Evolutionary conservation across 176 grass and related monocot species (phyloP), one percentile per base, ranked within the genome.

Genomic region (Phyllostachys edulis): DNA sequence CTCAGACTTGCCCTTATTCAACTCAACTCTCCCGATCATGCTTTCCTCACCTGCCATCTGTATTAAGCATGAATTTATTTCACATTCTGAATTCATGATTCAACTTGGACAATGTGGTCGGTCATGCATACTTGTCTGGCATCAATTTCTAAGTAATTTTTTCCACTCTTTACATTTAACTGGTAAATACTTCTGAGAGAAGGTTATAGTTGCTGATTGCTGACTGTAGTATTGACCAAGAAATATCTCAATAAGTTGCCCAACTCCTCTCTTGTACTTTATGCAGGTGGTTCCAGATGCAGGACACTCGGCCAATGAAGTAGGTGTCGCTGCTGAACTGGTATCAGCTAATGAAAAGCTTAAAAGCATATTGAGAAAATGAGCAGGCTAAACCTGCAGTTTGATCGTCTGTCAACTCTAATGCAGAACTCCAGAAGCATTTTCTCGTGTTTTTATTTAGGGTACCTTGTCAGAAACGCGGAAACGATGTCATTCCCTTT

Each of bases 281-380:
- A 75, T 84, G 80, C 81, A 99, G 97, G 87, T 99, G 57, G 90
- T 96, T 54, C 81, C 88, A 40, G 93, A 99, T 80, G 93, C 93
- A 40, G 97, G 97, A 3, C 97, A 99, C 79, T 99, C 97, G 39
- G 97, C 93, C 39, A 96, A 96, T 82, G 93, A 96, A 87, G 74
- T 81, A 68, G 90, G 91, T 38, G 81, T 85, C 7, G 41, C 90
- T 46, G 85, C 97, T 56, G 93, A 94, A 60, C 82, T 94, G 61
- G 92, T 96, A 54, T 80, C 91, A 47, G 90, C 93, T n/a, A 99
- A 92, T 42, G 93, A 92, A 45, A 92, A 88, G 73, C 89, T 96
- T 62, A 96, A 92, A 49, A 74, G 63, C 26, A 80, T 91, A 38
- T 60, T 86, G 66, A 69, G 5, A 64, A 89, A 92, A 84, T 89